A percentile compares a stretch with the other conserved stretches of the same genome.
Evolutionary conservation across 495 filamentous ascomycete species (phyloP).

Genomic region (Evernia prunastri): DNA sequence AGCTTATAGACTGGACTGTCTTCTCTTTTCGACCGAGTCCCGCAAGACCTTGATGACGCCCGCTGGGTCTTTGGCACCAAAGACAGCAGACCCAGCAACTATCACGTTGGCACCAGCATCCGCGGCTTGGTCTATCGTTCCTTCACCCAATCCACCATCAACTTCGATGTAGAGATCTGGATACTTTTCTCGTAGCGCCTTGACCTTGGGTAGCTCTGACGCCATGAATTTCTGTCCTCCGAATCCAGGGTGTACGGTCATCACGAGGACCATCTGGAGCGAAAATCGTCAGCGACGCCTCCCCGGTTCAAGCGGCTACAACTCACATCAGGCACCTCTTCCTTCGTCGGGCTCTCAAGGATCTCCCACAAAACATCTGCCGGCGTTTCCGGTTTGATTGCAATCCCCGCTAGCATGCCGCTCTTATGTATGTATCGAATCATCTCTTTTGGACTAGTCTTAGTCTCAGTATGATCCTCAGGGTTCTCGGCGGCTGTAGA

Average conservation of each 20-base stretch:
- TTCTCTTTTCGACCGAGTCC: constrained; percentile 58
- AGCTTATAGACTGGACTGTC: constrained; percentile 14
- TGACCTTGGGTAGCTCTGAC: constrained; percentile 86
- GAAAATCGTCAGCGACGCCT: constrained; percentile 11
- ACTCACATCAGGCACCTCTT: constrained; percentile 84
- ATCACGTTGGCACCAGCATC: constrained; percentile 97
- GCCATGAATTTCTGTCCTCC: constrained; percentile 99
- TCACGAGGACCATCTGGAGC: constrained; percentile 88
- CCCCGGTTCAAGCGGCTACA: constrained; percentile 7
- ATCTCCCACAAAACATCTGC: constrained; percentile 91
- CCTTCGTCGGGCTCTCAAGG: constrained; percentile 59
- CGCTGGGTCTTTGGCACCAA: constrained; percentile 79
- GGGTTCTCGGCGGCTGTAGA: constrained; percentile 79
- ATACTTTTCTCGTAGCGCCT: constrained; percentile 72
- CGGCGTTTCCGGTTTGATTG: constrained; percentile 86
- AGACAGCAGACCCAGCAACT: constrained; percentile 94
- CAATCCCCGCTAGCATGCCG: constrained; percentile 87
- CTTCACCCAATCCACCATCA: constrained; percentile 80
- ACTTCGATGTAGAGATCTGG: constrained; percentile 95
- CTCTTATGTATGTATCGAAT: constrained; percentile 83
- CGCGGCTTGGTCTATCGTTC: constrained; percentile 89
- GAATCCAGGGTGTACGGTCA: constrained; percentile 97
- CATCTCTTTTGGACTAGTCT: constrained; percentile 73
- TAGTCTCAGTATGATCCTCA: constrained; percentile 53
- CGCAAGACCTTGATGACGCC: constrained; percentile 77